Percentiles rank a stretch among this genome's conserved stretches.
phyloP scores from a whole-genome alignment of 2,329 filamentous ascomycete genomes.

The Basipetospora chlamydospora region DNA sequence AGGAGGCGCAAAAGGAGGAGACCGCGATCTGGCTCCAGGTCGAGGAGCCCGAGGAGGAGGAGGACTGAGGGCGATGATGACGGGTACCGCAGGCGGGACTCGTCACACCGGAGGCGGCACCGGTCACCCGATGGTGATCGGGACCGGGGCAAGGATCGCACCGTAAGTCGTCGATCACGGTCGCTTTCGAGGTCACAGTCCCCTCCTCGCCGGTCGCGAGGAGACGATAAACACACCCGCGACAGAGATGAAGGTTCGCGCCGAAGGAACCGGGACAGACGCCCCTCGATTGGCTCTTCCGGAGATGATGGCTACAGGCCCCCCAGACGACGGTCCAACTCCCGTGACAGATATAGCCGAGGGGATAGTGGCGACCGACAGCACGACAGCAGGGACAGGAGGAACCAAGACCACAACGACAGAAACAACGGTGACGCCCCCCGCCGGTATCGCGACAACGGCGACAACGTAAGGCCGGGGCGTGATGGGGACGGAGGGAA shows the following conservation, averaged over 20 bases:
- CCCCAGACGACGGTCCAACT: not conserved
- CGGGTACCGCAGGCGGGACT: not conserved
- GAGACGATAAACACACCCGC: not conserved
- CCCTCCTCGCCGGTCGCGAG: not conserved
- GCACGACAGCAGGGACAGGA: not conserved
- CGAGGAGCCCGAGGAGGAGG: conserved; percentile 4
- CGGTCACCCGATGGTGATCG: not conserved
- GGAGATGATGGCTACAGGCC: not conserved
- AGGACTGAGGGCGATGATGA: conserved; percentile 3
- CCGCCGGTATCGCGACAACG: too few relatives aligned
- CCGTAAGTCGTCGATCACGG: not conserved
- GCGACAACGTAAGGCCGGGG: not conserved
- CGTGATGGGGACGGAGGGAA: not conserved
- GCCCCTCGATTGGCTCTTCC: not conserved
- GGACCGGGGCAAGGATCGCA: not conserved
- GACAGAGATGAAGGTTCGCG: not conserved
- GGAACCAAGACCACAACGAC: too few relatives aligned
- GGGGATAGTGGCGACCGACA: too few relatives aligned
- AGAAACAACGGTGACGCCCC: too few relatives aligned
- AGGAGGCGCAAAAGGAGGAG: conserved; percentile 1
- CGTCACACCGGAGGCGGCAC: not conserved
- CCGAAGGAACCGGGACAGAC: not conserved
- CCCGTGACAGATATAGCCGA: not conserved
- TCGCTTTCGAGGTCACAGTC: not conserved
- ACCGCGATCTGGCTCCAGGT: not conserved